Evolutionary conservation across 176 grass and related monocot species (phyloP).

Genomic region (Cenchrus purpureus): DNA sequence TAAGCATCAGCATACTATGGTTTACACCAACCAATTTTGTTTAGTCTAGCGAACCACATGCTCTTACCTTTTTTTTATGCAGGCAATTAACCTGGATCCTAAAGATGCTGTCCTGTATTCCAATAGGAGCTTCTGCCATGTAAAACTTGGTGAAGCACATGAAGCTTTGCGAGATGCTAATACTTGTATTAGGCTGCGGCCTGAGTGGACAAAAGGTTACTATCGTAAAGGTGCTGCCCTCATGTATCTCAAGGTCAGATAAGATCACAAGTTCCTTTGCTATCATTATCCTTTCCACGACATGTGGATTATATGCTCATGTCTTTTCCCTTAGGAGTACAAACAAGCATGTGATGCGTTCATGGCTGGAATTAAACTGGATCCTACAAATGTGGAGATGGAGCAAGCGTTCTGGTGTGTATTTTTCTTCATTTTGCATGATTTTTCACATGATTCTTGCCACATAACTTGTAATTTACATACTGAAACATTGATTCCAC

Average conservation of each 20-base stretch:
- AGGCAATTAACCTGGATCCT: slow-evolving; percentile 1
- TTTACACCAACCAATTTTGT: background rate
- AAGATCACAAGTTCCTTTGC: background rate
- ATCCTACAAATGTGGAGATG: slow-evolving; percentile 28
- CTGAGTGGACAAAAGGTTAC: slow-evolving; percentile 14
- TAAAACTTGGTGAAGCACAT: background rate
- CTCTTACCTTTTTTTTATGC: background rate
- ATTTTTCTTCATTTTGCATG: background rate
- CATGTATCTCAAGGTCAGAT: slow-evolving; percentile 1
- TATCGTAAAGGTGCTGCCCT: slow-evolving; percentile 9
- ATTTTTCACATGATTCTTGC: background rate
- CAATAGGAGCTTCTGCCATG: background rate
- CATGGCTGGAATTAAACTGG: slow-evolving; percentile 8
- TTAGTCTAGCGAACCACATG: background rate
- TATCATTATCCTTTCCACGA: background rate
- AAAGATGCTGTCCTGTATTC: slow-evolving; percentile 5
- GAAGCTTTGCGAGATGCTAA: background rate
- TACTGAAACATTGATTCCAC: too few species aligned
- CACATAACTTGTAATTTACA: background rate
- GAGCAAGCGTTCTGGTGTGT: slow-evolving; percentile 12
- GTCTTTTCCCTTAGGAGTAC: slow-evolving; percentile 12
- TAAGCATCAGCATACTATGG: background rate
- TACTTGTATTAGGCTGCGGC: background rate
- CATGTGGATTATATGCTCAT: background rate
- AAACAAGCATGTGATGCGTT: slow-evolving; percentile 32